Evolutionary conservation across 139 green algal species (phyloP).

Genomic region (Chlorella sp.): DNA sequence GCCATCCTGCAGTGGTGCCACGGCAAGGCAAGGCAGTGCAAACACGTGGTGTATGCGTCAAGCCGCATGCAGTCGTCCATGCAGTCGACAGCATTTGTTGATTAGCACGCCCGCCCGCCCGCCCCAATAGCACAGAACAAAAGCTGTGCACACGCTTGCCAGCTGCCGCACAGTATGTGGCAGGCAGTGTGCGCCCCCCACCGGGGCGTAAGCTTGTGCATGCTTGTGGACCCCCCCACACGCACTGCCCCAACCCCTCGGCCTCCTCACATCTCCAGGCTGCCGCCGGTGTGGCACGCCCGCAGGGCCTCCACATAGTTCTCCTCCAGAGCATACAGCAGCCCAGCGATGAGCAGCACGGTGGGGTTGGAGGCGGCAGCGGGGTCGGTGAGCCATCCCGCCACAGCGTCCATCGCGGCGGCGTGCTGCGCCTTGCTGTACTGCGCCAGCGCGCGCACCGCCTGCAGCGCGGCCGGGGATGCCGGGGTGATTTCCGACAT

Average conservation of each 20-base stretch:
- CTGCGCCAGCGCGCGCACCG: slow-evolving; percentile 90
- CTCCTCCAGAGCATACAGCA: slow-evolving; percentile 83
- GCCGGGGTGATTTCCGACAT: slow-evolving; percentile 87
- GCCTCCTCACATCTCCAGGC: slow-evolving; percentile 81
- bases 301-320: slow-evolving; percentile 95
- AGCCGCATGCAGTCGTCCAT: too few species aligned
- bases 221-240: too few species aligned
- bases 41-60: too few species aligned
- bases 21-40: too few species aligned
- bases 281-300: slow-evolving; percentile 73
- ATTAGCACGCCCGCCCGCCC: too few species aligned
- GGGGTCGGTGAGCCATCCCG: slow-evolving; percentile 82
- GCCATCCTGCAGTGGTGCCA: slow-evolving; percentile 63
- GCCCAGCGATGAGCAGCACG: slow-evolving; percentile 83
- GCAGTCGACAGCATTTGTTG: too few species aligned
- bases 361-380: slow-evolving; percentile 79
- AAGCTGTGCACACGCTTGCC: too few species aligned
- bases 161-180: too few species aligned
- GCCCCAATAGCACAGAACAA: too few species aligned
- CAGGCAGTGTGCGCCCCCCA: neutral
- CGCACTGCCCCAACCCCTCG: neutral
- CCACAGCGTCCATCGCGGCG: slow-evolving; percentile 5
- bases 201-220: too few species aligned
- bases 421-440: slow-evolving; percentile 70
- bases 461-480: slow-evolving; percentile 80